Percentiles rank a stretch among this genome's conserved stretches.
These are phyloP conservation scores for Metschnikowia henanensis DNA, from an alignment of 805 yeast species.

Conservation along the genomic window DNA sequence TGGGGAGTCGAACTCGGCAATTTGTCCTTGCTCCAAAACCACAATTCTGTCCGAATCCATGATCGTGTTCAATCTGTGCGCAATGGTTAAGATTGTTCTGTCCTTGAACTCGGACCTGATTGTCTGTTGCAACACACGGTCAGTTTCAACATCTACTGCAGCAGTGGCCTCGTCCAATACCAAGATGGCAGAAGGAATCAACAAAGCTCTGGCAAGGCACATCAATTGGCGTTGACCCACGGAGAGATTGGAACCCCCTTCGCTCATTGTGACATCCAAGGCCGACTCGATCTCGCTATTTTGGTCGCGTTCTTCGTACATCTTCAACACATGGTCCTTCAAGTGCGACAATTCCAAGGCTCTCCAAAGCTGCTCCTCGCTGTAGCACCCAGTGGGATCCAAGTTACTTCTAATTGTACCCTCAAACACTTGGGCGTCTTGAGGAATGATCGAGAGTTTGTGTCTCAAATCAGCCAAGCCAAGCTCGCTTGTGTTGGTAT, in stretches of 20 bases:
- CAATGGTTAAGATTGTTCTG: conserved; percentile 80
- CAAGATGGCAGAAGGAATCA: conserved; percentile 57
- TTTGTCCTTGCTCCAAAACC: conserved; percentile 72
- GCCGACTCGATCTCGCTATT: conserved; percentile 23
- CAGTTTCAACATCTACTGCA: conserved; percentile 86
- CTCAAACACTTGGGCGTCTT: conserved; percentile 47
- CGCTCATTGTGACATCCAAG: conserved; percentile 37
- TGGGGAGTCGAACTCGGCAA: conserved; percentile 78
- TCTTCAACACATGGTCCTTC: conserved; percentile 39
- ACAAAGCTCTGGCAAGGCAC: conserved; percentile 79
- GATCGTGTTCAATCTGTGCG: conserved; percentile 81
- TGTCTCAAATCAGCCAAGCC: conserved; percentile 46
- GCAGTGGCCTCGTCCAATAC: conserved; percentile 88
- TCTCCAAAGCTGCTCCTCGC: conserved; percentile 41
- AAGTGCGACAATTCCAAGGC: conserved; percentile 44
- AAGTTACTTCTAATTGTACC: conserved; percentile 42
- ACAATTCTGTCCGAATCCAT: conserved; percentile 78
- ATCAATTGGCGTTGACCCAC: conserved; percentile 57
- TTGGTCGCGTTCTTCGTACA: conserved; percentile 33
- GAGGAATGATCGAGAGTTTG: conserved; percentile 44
- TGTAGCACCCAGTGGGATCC: conserved; percentile 38
- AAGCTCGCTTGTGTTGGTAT: conserved; percentile 31
- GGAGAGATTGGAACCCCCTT: conserved; percentile 50
- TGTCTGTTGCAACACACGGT: conserved; percentile 72
- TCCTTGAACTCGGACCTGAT: conserved; percentile 73